These are phyloP conservation scores for Hypoxylon sp. DNA, from an alignment of 2,329 filamentous ascomycete species.

Conservation along the genomic window DNA sequence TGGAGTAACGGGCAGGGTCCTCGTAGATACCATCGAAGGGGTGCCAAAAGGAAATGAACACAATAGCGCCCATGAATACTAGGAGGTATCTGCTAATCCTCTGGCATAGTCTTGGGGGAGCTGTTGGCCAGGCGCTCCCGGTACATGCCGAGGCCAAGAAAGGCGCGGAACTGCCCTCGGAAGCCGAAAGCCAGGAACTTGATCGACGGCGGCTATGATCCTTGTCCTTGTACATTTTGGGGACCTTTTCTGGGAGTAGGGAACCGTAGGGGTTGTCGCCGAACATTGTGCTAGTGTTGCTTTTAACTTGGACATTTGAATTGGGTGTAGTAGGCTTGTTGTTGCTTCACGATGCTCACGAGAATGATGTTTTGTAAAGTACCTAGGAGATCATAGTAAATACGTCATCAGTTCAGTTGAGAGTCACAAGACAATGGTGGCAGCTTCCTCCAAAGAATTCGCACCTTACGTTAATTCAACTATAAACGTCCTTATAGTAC, in stretches of 20 bases:
- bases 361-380: background rate
- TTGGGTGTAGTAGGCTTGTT: background rate
- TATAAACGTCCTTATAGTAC: background rate
- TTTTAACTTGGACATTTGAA: background rate
- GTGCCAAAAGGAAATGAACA: constrained; percentile 18
- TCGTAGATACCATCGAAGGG: background rate
- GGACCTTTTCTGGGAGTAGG: background rate
- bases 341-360: background rate
- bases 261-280: constrained; percentile 15
- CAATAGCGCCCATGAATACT: background rate
- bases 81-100: constrained; percentile 19
- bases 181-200: constrained; percentile 7
- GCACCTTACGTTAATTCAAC: background rate
- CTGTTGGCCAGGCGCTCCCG: constrained; percentile 5
- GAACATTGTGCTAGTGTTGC: constrained; percentile 3
- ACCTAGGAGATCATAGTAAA: background rate
- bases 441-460: background rate
- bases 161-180: constrained; percentile 11
- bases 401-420: background rate
- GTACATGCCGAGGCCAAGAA: constrained; percentile 2
- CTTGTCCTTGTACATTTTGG: constrained; percentile 34
- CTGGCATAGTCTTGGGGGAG: constrained; percentile 14
- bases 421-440: background rate
- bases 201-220: constrained; percentile 9
- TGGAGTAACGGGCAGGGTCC: background rate